Evolutionary conservation across 2,329 filamentous ascomycete species (phyloP).

Genomic region (Stromatinia cepivora): DNA sequence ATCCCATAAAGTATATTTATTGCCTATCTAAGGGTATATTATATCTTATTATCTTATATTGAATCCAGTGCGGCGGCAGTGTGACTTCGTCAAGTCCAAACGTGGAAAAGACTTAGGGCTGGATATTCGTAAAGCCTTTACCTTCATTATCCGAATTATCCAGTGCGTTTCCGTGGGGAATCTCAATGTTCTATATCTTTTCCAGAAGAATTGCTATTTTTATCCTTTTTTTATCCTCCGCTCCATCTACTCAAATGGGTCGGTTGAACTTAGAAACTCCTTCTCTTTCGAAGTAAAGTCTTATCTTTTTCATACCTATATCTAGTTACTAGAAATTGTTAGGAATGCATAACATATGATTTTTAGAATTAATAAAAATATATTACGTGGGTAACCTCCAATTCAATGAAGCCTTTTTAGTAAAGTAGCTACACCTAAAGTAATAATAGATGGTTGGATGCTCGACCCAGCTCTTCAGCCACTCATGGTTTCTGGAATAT

Average conservation of each 20-base stretch:
- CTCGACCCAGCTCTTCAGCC: constrained; percentile 3
- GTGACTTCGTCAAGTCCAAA: neutral
- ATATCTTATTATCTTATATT: neutral
- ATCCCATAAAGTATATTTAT: neutral
- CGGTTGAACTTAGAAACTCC: neutral
- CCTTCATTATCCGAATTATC: neutral
- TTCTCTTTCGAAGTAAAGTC: neutral
- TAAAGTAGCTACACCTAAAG: neutral
- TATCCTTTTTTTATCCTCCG: neutral
- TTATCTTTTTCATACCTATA: neutral
- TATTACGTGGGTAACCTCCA: neutral
- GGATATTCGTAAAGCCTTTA: neutral
- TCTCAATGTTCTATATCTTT: constrained; percentile 3
- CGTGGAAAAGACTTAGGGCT: neutral
- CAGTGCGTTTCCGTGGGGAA: neutral
- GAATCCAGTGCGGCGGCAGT: constrained; percentile 10
- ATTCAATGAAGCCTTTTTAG: neutral
- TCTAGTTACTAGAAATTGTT: neutral
- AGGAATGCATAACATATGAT: neutral
- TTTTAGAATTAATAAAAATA: neutral
- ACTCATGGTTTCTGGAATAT: constrained; percentile 11
- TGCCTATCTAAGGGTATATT: neutral
- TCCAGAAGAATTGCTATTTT: constrained; percentile 4
- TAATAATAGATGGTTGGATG: constrained; percentile 2
- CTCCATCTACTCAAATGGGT: neutral